Evolutionary conservation across 768 basidiomycete species (phyloP).

Genomic region (Rhizopogon rudus): DNA sequence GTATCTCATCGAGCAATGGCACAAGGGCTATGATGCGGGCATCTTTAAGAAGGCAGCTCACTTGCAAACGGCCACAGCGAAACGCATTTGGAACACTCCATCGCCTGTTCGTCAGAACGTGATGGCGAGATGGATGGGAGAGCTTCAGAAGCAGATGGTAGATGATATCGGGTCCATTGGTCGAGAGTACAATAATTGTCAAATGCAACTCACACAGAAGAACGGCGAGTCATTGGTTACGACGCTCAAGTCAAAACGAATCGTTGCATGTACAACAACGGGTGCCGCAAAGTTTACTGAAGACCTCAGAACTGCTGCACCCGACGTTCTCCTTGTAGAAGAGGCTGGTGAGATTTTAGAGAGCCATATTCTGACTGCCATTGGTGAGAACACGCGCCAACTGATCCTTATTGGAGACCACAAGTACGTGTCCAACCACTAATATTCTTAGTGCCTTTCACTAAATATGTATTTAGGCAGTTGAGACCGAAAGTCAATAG

Average conservation of each 20-base stretch:
- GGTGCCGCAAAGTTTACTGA: conserved; percentile 53
- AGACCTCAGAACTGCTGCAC: conserved; percentile 37
- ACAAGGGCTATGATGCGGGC: conserved; percentile 34
- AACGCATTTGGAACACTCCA: conserved; percentile 32
- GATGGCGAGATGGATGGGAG: conserved; percentile 25
- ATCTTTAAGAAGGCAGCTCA: conserved; percentile 22
- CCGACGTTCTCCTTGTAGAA: conserved; percentile 52
- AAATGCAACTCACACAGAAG: conserved; percentile 26
- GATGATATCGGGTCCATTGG: conserved; percentile 21
- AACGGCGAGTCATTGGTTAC: conserved; percentile 25
- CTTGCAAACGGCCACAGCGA: conserved; percentile 9
- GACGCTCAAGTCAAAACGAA: conserved; percentile 37
- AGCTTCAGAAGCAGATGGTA: conserved; percentile 29
- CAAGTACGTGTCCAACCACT: conserved; percentile 37
- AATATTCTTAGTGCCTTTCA: not conserved
- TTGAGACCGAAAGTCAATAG: conserved; percentile 62
- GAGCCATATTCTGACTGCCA: conserved; percentile 53
- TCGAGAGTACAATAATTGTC: conserved; percentile 32
- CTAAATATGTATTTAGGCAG: conserved; percentile 35
- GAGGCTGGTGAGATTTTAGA: conserved; percentile 66
- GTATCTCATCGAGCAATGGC: conserved; percentile 45
- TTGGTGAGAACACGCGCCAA: conserved; percentile 39
- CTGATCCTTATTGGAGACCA: conserved; percentile 62
- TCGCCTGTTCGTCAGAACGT: conserved; percentile 15
- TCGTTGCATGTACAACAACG: conserved; percentile 61